Percentiles rank a stretch among this genome's conserved stretches.
Conservation (phyloP, 148 eudicot species). For the Arbutus unedo region DNA sequence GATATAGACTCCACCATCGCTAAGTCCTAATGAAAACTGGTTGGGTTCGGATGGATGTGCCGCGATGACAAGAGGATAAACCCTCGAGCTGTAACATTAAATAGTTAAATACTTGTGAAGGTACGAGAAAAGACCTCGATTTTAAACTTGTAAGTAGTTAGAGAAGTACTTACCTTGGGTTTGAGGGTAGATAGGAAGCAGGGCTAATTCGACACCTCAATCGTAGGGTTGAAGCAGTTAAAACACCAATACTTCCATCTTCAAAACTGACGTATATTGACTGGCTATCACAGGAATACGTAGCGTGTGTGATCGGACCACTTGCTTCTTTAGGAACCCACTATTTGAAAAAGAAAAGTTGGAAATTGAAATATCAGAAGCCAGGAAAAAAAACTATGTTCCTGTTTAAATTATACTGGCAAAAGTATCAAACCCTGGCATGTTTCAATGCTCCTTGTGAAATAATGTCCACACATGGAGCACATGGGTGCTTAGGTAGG, state of each 20-base stretch:
- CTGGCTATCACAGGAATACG: slow-evolving; percentile 91
- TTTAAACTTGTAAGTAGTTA: neutral
- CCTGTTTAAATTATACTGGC: neutral
- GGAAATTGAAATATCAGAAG: slow-evolving; percentile 17
- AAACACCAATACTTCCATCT: slow-evolving; percentile 78
- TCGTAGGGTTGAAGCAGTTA: slow-evolving; percentile 68
- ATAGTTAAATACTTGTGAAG: neutral
- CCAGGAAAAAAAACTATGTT: neutral
- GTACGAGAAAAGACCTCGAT: neutral
- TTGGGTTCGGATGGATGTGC: slow-evolving; percentile 89
- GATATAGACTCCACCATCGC: slow-evolving; percentile 76
- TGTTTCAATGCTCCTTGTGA: neutral
- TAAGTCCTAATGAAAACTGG: slow-evolving; percentile 89
- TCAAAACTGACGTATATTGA: slow-evolving; percentile 73
- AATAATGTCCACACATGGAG: neutral
- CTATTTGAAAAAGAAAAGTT: slow-evolving; percentile 30
- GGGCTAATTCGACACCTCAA: slow-evolving; percentile 81
- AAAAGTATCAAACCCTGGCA: neutral
- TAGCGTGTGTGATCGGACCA: slow-evolving; percentile 82
- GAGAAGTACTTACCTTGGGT: slow-evolving; percentile 52
- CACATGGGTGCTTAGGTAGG: neutral
- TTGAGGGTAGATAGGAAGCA: slow-evolving; percentile 59
- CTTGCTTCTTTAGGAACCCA: slow-evolving; percentile 81
- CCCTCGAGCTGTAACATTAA: slow-evolving; percentile 45
- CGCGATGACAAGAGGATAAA: slow-evolving; percentile 75